These are phyloP conservation scores for Botrytis medusae DNA, from an alignment of 2,329 filamentous ascomycete species.

Conservation along the genomic window DNA sequence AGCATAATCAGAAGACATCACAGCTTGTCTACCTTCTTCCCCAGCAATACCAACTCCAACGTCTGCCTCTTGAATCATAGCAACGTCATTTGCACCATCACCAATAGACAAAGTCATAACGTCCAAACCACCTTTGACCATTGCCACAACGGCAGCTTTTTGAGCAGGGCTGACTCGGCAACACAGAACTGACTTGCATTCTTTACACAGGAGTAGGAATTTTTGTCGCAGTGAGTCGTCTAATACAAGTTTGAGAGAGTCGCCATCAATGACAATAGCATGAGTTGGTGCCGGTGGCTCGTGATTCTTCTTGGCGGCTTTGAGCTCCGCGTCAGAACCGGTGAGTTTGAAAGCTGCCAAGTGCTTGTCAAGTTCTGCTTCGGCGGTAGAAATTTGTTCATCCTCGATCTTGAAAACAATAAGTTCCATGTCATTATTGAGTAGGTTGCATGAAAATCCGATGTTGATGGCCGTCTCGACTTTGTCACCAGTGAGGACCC, in stretches of 20 bases:
- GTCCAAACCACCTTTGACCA: slow-evolving; percentile 93
- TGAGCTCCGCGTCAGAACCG: slow-evolving; percentile 82
- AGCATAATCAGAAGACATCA: slow-evolving; percentile 95
- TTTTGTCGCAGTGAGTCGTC: slow-evolving; percentile 82
- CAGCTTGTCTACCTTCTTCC: slow-evolving; percentile 86
- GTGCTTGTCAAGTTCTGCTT: slow-evolving; percentile 71
- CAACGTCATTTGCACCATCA: slow-evolving; percentile 93
- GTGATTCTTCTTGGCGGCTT: slow-evolving; percentile 76
- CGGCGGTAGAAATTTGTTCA: slow-evolving; percentile 61
- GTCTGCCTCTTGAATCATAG: slow-evolving; percentile 97
- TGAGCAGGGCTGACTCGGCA: slow-evolving; percentile 96
- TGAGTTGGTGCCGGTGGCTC: slow-evolving; percentile 84
- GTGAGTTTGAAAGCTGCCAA: slow-evolving; percentile 73
- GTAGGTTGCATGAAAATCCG: slow-evolving; percentile 95
- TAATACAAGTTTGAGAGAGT: slow-evolving; percentile 85
- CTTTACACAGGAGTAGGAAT: slow-evolving; percentile 92
- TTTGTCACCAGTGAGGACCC: slow-evolving; percentile 98
- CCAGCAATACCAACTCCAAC: slow-evolving; percentile 96
- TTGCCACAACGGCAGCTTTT: slow-evolving; percentile 92
- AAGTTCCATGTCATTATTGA: slow-evolving; percentile 97
- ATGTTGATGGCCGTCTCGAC: slow-evolving; percentile 99
- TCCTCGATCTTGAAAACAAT: slow-evolving; percentile 86
- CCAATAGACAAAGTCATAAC: slow-evolving; percentile 95
- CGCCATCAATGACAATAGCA: slow-evolving; percentile 91
- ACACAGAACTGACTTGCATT: slow-evolving; percentile 94